Base-by-base conservation (phyloP, 805 yeast species). In the Zygosaccharomyces kombuchaensis region DNA sequence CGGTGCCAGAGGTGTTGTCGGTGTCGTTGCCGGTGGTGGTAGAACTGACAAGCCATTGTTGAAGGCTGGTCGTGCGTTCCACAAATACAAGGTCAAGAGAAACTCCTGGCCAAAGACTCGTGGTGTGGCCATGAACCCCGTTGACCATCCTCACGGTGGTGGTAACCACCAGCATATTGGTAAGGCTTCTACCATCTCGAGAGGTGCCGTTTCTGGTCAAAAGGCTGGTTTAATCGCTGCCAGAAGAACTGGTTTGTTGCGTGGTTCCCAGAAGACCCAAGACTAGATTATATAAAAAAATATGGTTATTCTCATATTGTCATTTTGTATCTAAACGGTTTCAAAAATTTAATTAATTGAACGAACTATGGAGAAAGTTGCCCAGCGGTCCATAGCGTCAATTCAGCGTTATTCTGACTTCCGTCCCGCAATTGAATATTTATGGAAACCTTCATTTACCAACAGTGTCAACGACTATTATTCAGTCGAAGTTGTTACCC, bases 101-200 rank as follows among this genome's bases (percentile, higher is more conserved):
- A 89, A 93, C 96, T 88, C 96, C 62, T 93, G 98, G 98, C 99
- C 99, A 79, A 90, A 88, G 87, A 93, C 98, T 72, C 89, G 98
- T 82, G 99, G 98, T 91, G 98, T 91, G 74, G 99, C 99, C 75
- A 91, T 93, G 99, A 91, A 91, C 82, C 98, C 98, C 76, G 99
- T 91, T 75, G 99, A 91, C 76, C 99, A 91, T 82, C 99, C 99
- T 75, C 99, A 91, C 77, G 99, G 99, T 87, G 98, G 99, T 91
- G 99, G 99, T 91, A 90, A 90, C 96, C 98, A 91, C 79, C 98
- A 91, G 82, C 98, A 91, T 77, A 91, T 90, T 80, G 98, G 98
- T 89, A 91, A 91, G 84, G 97, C 98, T 70, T 91, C 98, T 68
- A 91, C 98, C 70, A 91, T 91, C 69, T 84, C 96, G 66, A 88